phyloP scores from a whole-genome alignment of 441 rosid species.

The Erysimum cheiri region DNA sequence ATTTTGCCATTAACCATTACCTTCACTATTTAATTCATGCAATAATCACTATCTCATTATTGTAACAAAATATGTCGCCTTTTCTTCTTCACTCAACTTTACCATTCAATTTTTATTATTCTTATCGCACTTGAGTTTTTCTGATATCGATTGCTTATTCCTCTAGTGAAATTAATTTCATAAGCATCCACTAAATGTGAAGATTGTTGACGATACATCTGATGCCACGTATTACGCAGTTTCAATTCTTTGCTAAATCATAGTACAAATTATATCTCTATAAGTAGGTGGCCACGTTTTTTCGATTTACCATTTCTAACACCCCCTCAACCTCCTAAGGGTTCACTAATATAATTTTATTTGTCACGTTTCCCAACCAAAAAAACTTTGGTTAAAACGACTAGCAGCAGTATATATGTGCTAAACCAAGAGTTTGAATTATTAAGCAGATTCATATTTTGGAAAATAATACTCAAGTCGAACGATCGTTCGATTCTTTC shows the following conservation, averaged over 20 bases:
- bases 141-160: background rate
- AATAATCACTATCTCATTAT: conserved; percentile 6
- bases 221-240: conserved; percentile 30
- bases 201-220: background rate
- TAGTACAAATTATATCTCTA: background rate
- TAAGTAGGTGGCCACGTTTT: conserved; percentile 44
- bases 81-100: background rate
- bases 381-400: background rate
- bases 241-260: background rate
- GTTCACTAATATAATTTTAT: conserved; percentile 17
- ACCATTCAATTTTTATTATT: background rate
- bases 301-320: conserved; percentile 16
- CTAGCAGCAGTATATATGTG: background rate
- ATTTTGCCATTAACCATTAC: background rate
- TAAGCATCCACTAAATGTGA: conserved; percentile 27
- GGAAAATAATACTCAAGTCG: conserved; percentile 22
- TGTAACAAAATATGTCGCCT: background rate
- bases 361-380: conserved; percentile 10
- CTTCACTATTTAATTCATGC: background rate
- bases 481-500: conserved; percentile 35
- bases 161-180: background rate
- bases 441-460: conserved; percentile 3
- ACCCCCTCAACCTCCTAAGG: conserved; percentile 44
- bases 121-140: background rate
- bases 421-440: background rate